A percentile compares a stretch with the other conserved stretches of the same genome.
phyloP scores from a whole-genome alignment of 2,329 filamentous ascomycete species.

The Coccinonectria pachysandricola region DNA sequence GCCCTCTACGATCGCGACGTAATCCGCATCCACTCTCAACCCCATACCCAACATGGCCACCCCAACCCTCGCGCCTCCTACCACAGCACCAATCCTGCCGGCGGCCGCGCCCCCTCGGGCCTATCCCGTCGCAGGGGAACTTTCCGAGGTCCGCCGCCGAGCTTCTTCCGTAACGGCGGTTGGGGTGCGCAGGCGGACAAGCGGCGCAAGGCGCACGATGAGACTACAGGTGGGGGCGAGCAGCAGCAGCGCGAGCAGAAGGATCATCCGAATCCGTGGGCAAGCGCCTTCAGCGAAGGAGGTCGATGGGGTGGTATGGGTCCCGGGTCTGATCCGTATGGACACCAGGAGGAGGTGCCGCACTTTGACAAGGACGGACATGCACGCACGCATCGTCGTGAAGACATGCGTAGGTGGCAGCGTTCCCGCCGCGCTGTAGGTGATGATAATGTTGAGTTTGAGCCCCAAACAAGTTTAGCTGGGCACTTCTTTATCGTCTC shows the following conservation, averaged over 20 bases:
- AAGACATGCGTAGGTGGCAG: slow-evolving; percentile 38
- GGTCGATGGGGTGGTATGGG: slow-evolving; percentile 41
- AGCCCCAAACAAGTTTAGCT: slow-evolving; percentile 31
- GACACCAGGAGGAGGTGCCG: slow-evolving; percentile 44
- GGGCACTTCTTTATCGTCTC: slow-evolving; percentile 42
- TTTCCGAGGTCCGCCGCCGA: slow-evolving; percentile 80
- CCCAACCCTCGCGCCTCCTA: slow-evolving; percentile 36
- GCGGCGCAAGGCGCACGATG: slow-evolving; percentile 41
- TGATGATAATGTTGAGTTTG: slow-evolving; percentile 26
- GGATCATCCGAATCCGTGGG: slow-evolving; percentile 13
- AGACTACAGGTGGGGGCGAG: slow-evolving; percentile 23
- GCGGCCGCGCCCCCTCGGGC: slow-evolving; percentile 69
- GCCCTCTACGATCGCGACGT: slow-evolving; percentile 70
- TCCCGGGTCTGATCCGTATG: slow-evolving; percentile 41
- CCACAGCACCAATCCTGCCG: slow-evolving; percentile 53
- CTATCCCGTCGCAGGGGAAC: slow-evolving; percentile 64
- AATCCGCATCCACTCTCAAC: slow-evolving; percentile 29
- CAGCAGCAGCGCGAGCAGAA: slow-evolving; percentile 7
- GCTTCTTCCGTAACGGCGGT: slow-evolving; percentile 74
- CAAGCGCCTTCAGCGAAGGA: slow-evolving; percentile 8
- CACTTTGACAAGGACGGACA: slow-evolving; percentile 74
- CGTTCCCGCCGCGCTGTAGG: slow-evolving; percentile 30
- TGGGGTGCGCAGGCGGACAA: slow-evolving; percentile 60
- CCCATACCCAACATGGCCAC: slow-evolving; percentile 22
- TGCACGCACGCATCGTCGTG: slow-evolving; percentile 58